Evolutionary conservation across 768 basidiomycete genomes (phyloP), one percentile per base, ranked within the genome.

Genomic region (Tylopilus subfusipes): DNA sequence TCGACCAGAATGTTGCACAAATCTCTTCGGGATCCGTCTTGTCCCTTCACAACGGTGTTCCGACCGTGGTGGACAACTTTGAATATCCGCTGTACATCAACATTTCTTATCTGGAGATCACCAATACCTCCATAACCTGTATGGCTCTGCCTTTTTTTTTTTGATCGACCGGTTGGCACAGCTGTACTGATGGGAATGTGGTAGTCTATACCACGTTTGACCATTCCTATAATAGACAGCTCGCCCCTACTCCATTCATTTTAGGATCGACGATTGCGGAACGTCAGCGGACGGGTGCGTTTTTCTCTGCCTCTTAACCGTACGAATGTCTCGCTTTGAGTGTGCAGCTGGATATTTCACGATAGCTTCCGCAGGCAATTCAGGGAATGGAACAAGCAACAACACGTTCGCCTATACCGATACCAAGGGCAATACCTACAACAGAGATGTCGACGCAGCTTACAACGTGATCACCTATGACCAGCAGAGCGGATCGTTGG

Each of bases 331-430:
- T 67, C n/a, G 59, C 14, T 7, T 25, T 6, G 24, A 4, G 19
- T 24, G 11, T 16, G 6, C 52, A 82, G 84, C 69, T 46, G 84
- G 81, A 19, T 81, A 78, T 68, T 81, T 83, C 68, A 68, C 71
- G 13, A 61, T 73, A 1, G 66, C 72, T 1, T 64, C 75, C 30
- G 68, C 70, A 1, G 81, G 82, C 13, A 84, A 82, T 63, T 68
- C 68, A 8, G 87, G 84, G 1, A 87, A 87, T 51, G 87, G 88
- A 27, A 86, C 84, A 7, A 88, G 75, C 69, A 81, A 78, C 69
- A 90, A 90, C 65, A 78, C 76, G 1, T 84, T 90, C 69, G 68
- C 66, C 31, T 92, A 89, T 63, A 58, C 66, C 12, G 86, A 90
- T 64, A 59, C 61, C 42, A 68, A 70, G 7, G 84, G 82, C 47